A percentile compares a stretch with the other conserved stretches of the same genome.
phyloP scores from a whole-genome alignment of 2,329 filamentous ascomycete species.

The Nothophoma quercina region DNA sequence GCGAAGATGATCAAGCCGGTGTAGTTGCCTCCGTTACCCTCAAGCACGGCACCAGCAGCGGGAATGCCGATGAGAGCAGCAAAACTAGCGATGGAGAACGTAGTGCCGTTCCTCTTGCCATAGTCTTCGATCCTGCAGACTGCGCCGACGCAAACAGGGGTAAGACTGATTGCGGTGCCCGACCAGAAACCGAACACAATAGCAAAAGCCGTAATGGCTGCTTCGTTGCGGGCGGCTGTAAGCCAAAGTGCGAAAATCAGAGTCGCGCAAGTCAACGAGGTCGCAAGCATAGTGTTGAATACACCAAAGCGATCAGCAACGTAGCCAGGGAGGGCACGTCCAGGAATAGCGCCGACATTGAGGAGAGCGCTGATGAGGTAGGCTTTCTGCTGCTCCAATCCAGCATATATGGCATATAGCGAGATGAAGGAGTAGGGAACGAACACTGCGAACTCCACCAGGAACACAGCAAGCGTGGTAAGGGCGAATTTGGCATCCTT shows the following conservation, averaged over 20 bases:
- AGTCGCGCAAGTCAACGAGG: slow-evolving; percentile 53
- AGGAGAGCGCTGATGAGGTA: slow-evolving; percentile 56
- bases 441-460: slow-evolving; percentile 69
- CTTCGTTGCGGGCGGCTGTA: slow-evolving; percentile 56
- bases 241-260: slow-evolving; percentile 65
- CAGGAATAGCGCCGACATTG: slow-evolving; percentile 57
- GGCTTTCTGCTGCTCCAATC: slow-evolving; percentile 21
- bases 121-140: slow-evolving; percentile 74
- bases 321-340: slow-evolving; percentile 63
- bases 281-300: slow-evolving; percentile 62
- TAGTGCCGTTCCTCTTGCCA: slow-evolving; percentile 69
- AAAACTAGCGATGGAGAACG: slow-evolving; percentile 67
- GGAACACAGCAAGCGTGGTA: slow-evolving; percentile 34
- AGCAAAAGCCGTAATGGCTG: slow-evolving; percentile 67
- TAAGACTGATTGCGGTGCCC: slow-evolving; percentile 70
- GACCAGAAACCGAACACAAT: slow-evolving; percentile 73
- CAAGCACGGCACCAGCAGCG: slow-evolving; percentile 62
- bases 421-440: slow-evolving; percentile 62
- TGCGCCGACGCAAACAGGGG: slow-evolving; percentile 70
- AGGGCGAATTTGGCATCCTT: slow-evolving; percentile 32
- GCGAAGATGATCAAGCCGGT: slow-evolving; percentile 30
- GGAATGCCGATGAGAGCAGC: slow-evolving; percentile 72
- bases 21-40: slow-evolving; percentile 24
- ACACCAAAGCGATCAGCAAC: slow-evolving; percentile 61
- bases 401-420: slow-evolving; percentile 53